Conservation (phyloP, 768 basidiomycete genomes). For the Pleurotus pulmonarius region DNA sequence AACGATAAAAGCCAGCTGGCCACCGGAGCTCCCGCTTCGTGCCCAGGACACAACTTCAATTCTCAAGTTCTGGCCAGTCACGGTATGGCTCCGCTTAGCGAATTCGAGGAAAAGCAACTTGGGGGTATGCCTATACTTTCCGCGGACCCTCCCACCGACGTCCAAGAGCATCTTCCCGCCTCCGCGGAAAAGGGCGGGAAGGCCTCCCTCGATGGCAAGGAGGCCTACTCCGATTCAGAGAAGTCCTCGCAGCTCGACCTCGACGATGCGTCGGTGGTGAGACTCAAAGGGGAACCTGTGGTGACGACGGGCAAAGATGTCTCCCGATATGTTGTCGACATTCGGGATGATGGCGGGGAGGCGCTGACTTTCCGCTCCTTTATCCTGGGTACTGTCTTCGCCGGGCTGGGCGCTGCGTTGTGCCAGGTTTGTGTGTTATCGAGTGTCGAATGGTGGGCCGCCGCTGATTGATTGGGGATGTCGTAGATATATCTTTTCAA, state of each 20-base stretch:
- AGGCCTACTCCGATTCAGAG: conserved; percentile 5
- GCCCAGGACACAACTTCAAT: neutral
- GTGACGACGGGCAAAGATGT: conserved; percentile 45
- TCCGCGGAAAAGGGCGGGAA: neutral
- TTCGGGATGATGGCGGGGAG: conserved; percentile 54
- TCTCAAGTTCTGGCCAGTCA: neutral
- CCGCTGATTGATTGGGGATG: neutral
- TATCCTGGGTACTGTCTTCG: conserved; percentile 51
- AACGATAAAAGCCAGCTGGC: neutral
- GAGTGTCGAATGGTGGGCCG: neutral
- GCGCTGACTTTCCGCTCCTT: conserved; percentile 56
- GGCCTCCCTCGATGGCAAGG: neutral
- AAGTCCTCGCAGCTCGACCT: conserved; percentile 13
- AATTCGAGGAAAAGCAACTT: conserved; percentile 3
- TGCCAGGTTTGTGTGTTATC: conserved; percentile 37
- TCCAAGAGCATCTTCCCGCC: neutral
- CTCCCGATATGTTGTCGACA: conserved; percentile 50
- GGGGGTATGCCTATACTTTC: neutral
- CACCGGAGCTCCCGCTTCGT: neutral
- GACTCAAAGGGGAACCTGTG: conserved; percentile 36
- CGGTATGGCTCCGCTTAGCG: conserved; percentile 5
- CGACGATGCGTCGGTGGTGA: conserved; percentile 22
- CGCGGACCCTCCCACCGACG: neutral
- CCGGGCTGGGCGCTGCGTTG: conserved; percentile 56
- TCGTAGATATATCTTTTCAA: conserved; percentile 57